Evolutionary conservation across 1,284 basidiomycete species (phyloP).

Genomic region (Pyrrhoderma noxium): DNA sequence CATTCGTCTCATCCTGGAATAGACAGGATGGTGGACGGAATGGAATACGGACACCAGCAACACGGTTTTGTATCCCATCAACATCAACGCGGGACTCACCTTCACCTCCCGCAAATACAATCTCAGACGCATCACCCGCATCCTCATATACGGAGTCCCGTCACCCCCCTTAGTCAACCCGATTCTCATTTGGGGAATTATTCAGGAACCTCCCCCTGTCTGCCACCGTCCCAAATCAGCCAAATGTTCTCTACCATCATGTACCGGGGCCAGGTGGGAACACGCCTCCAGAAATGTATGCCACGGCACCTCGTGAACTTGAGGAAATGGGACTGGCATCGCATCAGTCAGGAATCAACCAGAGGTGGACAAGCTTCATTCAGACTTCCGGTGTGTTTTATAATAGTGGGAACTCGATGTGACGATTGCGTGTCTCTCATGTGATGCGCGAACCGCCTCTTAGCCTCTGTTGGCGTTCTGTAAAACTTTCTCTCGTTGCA

Average conservation of each 20-base stretch:
- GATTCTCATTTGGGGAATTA: no score
- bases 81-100: background rate
- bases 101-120: background rate
- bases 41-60: conserved; percentile 17
- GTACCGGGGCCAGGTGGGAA: background rate
- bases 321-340: conserved; percentile 17
- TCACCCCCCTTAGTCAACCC: background rate
- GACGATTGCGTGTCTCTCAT: background rate
- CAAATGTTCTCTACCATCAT: background rate
- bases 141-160: background rate
- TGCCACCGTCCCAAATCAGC: background rate
- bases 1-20: conserved; percentile 14
- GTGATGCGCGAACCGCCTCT: no score
- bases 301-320: conserved; percentile 13
- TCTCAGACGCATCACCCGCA: conserved; percentile 1
- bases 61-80: conserved; percentile 9
- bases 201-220: background rate
- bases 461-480: no score
- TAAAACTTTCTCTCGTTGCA: no score
- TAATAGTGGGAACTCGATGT: background rate
- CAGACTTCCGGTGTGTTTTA: conserved; percentile 17
- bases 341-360: conserved; percentile 15
- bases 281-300: conserved; percentile 12
- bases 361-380: conserved; percentile 17
- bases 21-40: conserved; percentile 15